phyloP scores from a whole-genome alignment of 768 basidiomycete species.

The Lactarius tabidus region DNA sequence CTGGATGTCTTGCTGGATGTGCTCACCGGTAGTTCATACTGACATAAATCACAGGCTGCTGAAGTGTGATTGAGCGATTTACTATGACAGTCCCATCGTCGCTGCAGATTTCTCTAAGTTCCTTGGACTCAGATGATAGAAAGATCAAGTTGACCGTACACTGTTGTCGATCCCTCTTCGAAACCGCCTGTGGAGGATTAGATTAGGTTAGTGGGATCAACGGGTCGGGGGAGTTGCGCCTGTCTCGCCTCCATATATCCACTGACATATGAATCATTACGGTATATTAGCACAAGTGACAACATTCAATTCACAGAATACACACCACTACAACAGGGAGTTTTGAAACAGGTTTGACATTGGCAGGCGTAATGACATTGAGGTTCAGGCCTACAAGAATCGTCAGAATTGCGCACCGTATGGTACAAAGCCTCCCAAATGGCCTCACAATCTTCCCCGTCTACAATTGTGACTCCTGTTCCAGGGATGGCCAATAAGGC shows the following conservation, averaged over 20 bases:
- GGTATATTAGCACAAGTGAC: not conserved
- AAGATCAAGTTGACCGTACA: not conserved
- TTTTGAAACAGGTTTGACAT: not conserved
- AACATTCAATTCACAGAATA: not conserved
- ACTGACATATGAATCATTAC: not conserved
- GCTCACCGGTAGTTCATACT: slow-evolving; percentile 29
- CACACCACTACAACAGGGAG: not conserved
- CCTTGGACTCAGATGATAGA: no score
- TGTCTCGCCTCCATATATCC: not conserved
- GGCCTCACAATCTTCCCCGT: not conserved
- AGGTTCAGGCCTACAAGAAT: not conserved
- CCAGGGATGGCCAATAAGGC: not conserved
- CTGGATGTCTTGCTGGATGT: no score
- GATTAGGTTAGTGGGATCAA: not conserved
- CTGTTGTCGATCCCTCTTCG: not conserved
- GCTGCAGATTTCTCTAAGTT: no score
- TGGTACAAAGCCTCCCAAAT: not conserved
- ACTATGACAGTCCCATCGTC: slow-evolving; percentile 20
- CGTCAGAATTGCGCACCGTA: not conserved
- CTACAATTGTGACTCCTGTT: not conserved
- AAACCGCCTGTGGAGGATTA: not conserved
- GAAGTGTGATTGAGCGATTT: slow-evolving; percentile 25
- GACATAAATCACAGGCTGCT: slow-evolving; percentile 29
- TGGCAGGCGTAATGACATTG: not conserved
- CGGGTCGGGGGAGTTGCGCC: not conserved